Conservation (phyloP, 139 green algal species). For the Choricystis sp. region DNA sequence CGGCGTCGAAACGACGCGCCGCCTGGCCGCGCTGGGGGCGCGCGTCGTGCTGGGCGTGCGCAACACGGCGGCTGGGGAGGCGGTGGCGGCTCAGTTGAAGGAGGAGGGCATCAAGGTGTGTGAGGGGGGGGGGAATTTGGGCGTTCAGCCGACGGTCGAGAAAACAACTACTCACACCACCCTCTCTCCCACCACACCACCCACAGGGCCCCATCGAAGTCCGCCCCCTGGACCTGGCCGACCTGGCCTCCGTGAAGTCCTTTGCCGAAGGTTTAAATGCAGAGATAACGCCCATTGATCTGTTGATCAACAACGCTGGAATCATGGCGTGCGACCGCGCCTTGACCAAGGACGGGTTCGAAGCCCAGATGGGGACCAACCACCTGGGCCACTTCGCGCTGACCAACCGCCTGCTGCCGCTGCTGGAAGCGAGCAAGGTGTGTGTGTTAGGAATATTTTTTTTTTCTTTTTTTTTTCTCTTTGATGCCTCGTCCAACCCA, state of each 20-base stretch:
- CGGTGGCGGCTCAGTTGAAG: not conserved
- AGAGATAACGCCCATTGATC: not conserved
- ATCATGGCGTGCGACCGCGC: conserved; percentile 21
- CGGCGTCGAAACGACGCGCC: not conserved
- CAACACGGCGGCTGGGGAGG: not conserved
- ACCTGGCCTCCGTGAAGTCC: conserved; percentile 4
- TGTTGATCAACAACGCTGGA: conserved; percentile 12
- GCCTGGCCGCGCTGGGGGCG: not conserved
- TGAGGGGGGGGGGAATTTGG: not conserved
- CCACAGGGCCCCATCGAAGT: conserved; percentile 9
- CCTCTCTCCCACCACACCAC: not conserved
- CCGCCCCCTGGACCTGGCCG: conserved; percentile 23
- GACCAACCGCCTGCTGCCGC: conserved; percentile 12
- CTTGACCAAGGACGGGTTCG: conserved; percentile 27
- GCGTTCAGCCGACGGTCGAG: not conserved
- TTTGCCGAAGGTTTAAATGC: not conserved
- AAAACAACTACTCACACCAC: not conserved
- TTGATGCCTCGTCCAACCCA: too few species aligned
- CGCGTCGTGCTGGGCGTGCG: not conserved
- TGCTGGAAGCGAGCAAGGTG: conserved; percentile 6
- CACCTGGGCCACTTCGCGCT: conserved; percentile 28
- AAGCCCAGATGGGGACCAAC: conserved; percentile 25
- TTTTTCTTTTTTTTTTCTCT: too few species aligned
- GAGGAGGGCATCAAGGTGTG: not conserved
- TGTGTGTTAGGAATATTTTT: too few species aligned